Evolutionary conservation across 2,329 filamentous ascomycete genomes (phyloP), one percentile per base, ranked within the genome.

Genomic region (Nectriaceae sp.): DNA sequence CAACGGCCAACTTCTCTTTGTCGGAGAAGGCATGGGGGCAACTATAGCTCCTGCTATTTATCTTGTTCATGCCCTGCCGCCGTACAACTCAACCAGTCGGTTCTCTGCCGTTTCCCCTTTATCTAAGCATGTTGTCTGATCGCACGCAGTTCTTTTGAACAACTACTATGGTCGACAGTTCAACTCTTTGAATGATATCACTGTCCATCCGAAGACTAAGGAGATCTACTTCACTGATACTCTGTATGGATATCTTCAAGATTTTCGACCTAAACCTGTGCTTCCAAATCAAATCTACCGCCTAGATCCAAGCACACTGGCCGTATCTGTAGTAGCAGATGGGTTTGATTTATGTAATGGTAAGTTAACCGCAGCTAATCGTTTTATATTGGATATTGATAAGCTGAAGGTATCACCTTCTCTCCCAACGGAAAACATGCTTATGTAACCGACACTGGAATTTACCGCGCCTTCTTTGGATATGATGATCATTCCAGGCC

Each of bases 401-500:
- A 11, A 18, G n/a, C 3, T 8, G 0, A 19, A 74, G 75, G 82
- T 6, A 64, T 85, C 35, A 74, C 73, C 1, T 84, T 85, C 57
- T 79, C 77, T 0, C 80, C 79, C 0, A 74, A 77, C 49, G 78
- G 80, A 18, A 62, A 64, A 6, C 67, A 74, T 19, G 67, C 77
- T 2, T 85, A 85, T 48, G 66, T 85, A 3, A 76, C 79, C 8
- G 82, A 85, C 55, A 82, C 78, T 0, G 83, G 82, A 2, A 69
- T 58, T 3, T 50, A 45, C 6, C 70, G 68, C n/a, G 73, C 62
- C 0, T 69, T 74, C n/a, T 70, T 66, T 42, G 76, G 77, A 11
- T 55, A 59, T 22, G n/a, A n/a, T n/a, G 73, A 77, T 26, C 57
- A 65, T 2, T 68, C 71, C 0, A 57, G 66, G 5, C 74, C 77